Evolutionary conservation across 2,329 filamentous ascomycete genomes (phyloP), one percentile per base, ranked within the genome.

Genomic region (Aotearoamyces nothofagi): DNA sequence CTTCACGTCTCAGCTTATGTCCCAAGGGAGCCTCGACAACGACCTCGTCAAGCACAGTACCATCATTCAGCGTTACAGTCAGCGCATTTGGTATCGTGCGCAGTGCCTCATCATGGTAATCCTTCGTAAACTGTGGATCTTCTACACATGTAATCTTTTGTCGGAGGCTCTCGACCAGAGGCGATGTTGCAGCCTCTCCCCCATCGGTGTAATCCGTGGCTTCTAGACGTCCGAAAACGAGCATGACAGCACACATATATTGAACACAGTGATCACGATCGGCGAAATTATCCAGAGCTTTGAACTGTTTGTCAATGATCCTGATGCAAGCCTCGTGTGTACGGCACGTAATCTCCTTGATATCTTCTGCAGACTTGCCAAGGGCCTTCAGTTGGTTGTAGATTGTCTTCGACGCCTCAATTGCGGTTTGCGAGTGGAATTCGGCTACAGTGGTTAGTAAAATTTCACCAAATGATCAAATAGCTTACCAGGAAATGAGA

Each of bases 221-320:
- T 46, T 86, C 80, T 38, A 98, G 78, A 41, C 90, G 84, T 55
- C 90, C 83, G 57, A 87, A 96, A 42, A 79, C 78, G 43, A 98
- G 78, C 84, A 96, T 96, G 48, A 83, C 84, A 39, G 86, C 66
- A 51, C 83, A 81, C 90, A 98, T 98, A 72, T 98, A 98, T 64
- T 96, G 90, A 44, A 98, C 87, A 62, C 90, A 98, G 70, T 98
- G 90, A 60, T 98, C 90, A 50, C 90, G 84, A 61, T 98, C 90
- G 50, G 90, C 90, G 51, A 96, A 98, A 74, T 98, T 98, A 66
- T 94, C 86, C 82, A 98, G 92, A 45, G 86, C 77, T 71, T 94
- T 96, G 70, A 93, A 92, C 62, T 98, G 90, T 70, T 98, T 98
- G 71, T 98, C 90, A 49, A 98, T 98, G 60, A 98, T 98, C 49